Percentiles rank a stretch among this genome's conserved stretches.
Evolutionary conservation across 2,329 filamentous ascomycete species (phyloP).

Genomic region (Pseudogymnoascus sp.): DNA sequence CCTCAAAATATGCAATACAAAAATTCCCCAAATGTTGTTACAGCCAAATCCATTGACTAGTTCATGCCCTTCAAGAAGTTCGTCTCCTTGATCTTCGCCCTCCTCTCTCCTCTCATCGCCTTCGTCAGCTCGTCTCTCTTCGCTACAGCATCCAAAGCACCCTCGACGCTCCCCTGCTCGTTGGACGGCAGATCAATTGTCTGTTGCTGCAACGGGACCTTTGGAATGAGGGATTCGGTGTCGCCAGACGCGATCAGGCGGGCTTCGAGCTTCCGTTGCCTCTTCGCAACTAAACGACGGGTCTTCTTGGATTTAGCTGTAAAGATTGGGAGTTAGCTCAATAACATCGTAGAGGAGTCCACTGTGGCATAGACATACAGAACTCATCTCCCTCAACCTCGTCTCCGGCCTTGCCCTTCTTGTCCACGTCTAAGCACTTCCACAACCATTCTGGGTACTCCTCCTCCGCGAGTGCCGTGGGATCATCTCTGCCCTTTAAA

Average conservation of each 20-base stretch:
- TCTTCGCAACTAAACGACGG: conserved; percentile 60
- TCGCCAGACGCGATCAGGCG: conserved; percentile 56
- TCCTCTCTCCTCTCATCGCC: conserved; percentile 66
- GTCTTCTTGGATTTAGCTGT: conserved; percentile 79
- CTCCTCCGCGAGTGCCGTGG: conserved; percentile 62
- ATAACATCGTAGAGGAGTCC: background rate
- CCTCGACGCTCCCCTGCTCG: conserved; percentile 27
- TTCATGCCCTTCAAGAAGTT: conserved; percentile 81
- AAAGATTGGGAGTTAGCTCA: background rate
- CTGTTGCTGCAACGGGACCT: conserved; percentile 70
- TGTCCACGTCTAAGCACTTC: conserved; percentile 54
- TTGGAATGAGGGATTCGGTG: conserved; percentile 53
- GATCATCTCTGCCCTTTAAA: conserved; percentile 63
- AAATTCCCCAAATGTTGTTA: conserved; percentile 14
- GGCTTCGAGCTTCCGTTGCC: conserved; percentile 47
- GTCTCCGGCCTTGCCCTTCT: conserved; percentile 40
- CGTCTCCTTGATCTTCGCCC: conserved; percentile 69
- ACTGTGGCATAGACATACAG: conserved; percentile 46
- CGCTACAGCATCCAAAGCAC: conserved; percentile 35
- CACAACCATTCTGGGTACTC: conserved; percentile 79
- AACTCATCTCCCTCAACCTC: conserved; percentile 58
- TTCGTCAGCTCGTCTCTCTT: conserved; percentile 56
- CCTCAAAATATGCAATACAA: conserved; percentile 3
- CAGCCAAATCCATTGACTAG: conserved; percentile 16
- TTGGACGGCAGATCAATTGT: conserved; percentile 59